Evolutionary conservation across 176 grass and related monocot genomes (phyloP).

Genomic region (Carex kokanica): DNA sequence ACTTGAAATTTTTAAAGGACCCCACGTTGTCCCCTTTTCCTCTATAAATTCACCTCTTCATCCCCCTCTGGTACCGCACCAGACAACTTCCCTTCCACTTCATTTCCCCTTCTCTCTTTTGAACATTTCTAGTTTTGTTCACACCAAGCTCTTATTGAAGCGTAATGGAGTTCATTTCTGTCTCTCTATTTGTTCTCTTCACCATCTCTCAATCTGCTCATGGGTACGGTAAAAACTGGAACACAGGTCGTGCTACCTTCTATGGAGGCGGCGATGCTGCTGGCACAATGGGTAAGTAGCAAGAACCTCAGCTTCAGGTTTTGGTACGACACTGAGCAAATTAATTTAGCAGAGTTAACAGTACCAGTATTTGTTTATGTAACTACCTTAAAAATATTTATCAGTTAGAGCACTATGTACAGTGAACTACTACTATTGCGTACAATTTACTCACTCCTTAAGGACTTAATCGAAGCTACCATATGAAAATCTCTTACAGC

Average conservation of each 20-base stretch:
- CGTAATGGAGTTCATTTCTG: constrained; percentile 22
- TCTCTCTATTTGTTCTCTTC: constrained; percentile 2
- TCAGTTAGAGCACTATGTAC: neutral
- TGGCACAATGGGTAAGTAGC: constrained; percentile 64
- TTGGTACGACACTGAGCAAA: no score
- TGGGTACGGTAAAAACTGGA: constrained; percentile 30
- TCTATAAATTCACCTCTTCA: constrained; percentile 24
- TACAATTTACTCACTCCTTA: neutral
- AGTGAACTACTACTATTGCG: neutral
- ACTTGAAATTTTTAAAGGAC: neutral
- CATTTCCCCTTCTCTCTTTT: neutral
- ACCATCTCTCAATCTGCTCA: constrained; percentile 14
- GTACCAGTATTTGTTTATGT: neutral
- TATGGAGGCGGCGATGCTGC: constrained; percentile 66
- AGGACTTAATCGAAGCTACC: neutral
- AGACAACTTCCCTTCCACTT: neutral
- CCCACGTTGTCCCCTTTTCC: constrained; percentile 15
- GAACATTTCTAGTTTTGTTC: neutral
- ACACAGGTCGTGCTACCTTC: constrained; percentile 61
- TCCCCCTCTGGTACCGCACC: neutral
- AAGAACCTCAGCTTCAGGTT: neutral
- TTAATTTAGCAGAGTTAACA: neutral
- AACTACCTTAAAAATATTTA: neutral
- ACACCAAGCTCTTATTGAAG: neutral
- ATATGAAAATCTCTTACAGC: neutral